Base-by-base conservation (phyloP, 2,329 filamentous ascomycete species). In the Talaromyces sp. region DNA sequence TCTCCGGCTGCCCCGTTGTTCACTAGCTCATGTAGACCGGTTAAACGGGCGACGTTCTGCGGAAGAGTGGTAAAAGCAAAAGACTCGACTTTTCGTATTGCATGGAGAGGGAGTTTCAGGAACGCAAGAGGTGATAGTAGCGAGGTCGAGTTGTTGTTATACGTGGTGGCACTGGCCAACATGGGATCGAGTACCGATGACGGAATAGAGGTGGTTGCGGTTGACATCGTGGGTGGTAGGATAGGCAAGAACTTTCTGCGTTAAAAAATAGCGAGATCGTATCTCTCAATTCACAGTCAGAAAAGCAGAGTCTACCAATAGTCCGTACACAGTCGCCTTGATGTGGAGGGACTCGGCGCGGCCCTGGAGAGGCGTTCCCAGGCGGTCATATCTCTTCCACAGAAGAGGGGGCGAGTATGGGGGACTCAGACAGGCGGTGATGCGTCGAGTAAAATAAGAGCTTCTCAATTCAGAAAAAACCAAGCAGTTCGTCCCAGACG, bases 51-150 rank as follows among this genome's bases (percentile, higher is more conserved):
- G 21, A 75, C 57, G 14, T 71, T 69, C 53, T 67, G 67, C 50
- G 75, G 73, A 51, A 76, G 63, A 7, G 72, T 71, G 26, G 64
- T 67, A 52, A 77, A 70, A 1, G 74, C 67, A 59, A 74, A 70
- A 17, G 66, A 67, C 61, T 77, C 75, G 26, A 69, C 70, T 56
- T 69, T 70, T 53, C 71, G 68, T n/a, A 75, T 64, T 56, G 70
- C 67, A 50, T 74, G 74, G 56, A 77, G 64, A 17, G 75, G 74
- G 54, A 72, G 65, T 27, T 70, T 68, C 41, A 76, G 63, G 19
- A 76, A 59, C 31, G 51, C 8, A 11, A 62, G 48, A 24, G 60
- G 53, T 31, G 46, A 59, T 52, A 46, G 31, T 10, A 46, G 10
- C 21, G 43, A 46, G 19, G 43, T 24, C 26, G 59, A 61, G 32